Evolutionary conservation across 2,329 filamentous ascomycete genomes (phyloP).

Genomic region (Magnaporthiopsis poae): DNA sequence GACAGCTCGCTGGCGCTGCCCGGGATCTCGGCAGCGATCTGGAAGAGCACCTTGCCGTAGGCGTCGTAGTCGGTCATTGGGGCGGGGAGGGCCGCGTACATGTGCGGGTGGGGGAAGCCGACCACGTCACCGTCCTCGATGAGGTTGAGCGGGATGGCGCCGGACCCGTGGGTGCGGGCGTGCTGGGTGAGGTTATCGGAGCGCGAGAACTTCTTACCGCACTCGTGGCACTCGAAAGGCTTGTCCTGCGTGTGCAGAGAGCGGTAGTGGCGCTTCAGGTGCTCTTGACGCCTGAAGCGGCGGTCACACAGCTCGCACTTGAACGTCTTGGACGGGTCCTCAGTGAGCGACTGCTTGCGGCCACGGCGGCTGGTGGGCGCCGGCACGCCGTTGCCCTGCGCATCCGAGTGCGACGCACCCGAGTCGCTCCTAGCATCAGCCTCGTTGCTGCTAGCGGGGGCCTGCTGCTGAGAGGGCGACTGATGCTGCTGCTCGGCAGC

Average conservation of each 20-base stretch:
- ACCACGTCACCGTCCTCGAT: constrained; percentile 57
- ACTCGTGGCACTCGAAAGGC: constrained; percentile 95
- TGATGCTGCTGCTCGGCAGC: constrained; percentile 26
- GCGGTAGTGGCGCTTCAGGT: constrained; percentile 95
- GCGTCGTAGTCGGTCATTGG: constrained; percentile 51
- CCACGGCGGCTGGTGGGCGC: constrained; percentile 76
- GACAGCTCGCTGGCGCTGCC: constrained; percentile 52
- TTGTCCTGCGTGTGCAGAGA: constrained; percentile 98
- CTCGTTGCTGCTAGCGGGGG: constrained; percentile 16
- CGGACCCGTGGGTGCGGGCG: constrained; percentile 81
- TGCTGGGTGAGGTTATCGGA: constrained; percentile 97
- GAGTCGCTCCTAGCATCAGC: constrained; percentile 22
- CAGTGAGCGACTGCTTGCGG: constrained; percentile 94
- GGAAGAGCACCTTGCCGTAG: constrained; percentile 71
- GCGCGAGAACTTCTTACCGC: constrained; percentile 96
- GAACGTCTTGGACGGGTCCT: constrained; percentile 96
- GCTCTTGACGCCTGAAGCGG: constrained; percentile 94
- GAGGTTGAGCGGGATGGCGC: constrained; percentile 83
- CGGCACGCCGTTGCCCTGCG: constrained; percentile 30
- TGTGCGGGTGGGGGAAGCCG: constrained; percentile 22
- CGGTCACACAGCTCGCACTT: constrained; percentile 93
- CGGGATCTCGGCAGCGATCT: constrained; percentile 64
- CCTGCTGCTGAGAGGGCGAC: constrained; percentile 12
- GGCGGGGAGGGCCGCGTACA: constrained; percentile 27
- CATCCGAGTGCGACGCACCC: constrained; percentile 25